Base-by-base conservation (phyloP, 2,329 filamentous ascomycete genomes). In the Hypoxylon sp. region DNA sequence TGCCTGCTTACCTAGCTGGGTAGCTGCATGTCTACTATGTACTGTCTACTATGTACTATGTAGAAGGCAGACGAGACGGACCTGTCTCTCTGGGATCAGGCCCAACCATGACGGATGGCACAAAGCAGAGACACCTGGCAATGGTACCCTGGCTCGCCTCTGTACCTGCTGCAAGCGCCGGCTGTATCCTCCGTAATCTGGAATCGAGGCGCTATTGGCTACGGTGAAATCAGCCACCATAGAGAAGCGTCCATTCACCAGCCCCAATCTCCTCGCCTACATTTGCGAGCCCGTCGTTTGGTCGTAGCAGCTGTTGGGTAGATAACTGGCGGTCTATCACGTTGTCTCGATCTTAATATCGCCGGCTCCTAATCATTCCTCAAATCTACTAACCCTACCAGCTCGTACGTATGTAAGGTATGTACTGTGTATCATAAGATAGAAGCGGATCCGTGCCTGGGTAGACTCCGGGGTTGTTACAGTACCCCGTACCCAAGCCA, bases 141-240 rank as follows among this genome's bases (percentile, higher is more conserved):
- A 50, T 56, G 52, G 29, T 37, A 51, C 41, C 33, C 29, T 51
- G 37, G n/a, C 13, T 31, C 13, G 41, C 23, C 24, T 45, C n/a
- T 4, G 18, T 31, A 48, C 31, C 20, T 29, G 13, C 48, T 52
- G 35, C 41, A 59, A 55, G 55, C 51, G 59, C 55, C 48, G 55
- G 51, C 31, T 59, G 55, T 56, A 57, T 54, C n/a, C 21, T 60
- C 24, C 48, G 48, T 46, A 49, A 58, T 59, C 48, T 56, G 35
- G 41, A 20, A 50, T 24, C 20, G 17, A n/a, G 23, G 46, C n/a
- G 40, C 31, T 40, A 59, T 62, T 60, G 59, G 62, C 29, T 52
- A 40, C 46, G 37, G 58, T 40, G 10, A 51, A 59, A 58, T 49
- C 53, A 55, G 35, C 53, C 53, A 60, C 48, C 27, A 49, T 5